Percentiles rank a stretch among this genome's conserved stretches.
phyloP scores from a whole-genome alignment of 805 yeast species.

The Saccharomycodes ludwigii region DNA sequence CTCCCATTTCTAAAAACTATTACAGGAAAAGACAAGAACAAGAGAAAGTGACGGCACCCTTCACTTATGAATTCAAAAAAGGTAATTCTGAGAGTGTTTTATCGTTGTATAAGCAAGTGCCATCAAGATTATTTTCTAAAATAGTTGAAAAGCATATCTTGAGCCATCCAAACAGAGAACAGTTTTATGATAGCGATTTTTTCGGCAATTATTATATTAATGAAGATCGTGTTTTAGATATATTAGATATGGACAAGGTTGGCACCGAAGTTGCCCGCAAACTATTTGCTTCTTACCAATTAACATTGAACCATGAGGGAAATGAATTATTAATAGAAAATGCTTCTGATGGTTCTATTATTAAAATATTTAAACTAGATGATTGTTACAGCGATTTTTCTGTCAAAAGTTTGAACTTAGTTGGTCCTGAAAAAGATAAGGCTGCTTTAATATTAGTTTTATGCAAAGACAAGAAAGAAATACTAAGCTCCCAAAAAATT shows the following conservation, averaged over 20 bases:
- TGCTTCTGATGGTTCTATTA: constrained; percentile 1
- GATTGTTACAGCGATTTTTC: constrained; percentile 3
- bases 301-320: constrained; percentile 2
- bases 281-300: too few relatives aligned
- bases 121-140: too few relatives aligned
- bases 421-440: constrained; percentile 5
- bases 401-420: constrained; percentile 2
- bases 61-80: not conserved
- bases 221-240: not conserved
- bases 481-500: not conserved
- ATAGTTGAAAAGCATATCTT: not conserved
- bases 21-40: too few relatives aligned
- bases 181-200: not conserved
- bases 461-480: constrained; percentile 1
- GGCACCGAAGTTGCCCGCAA: constrained; percentile 1
- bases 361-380: constrained; percentile 6
- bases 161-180: not conserved
- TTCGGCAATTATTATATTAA: not conserved
- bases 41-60: not conserved
- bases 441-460: constrained; percentile 1
- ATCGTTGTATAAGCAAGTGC: too few relatives aligned
- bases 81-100: not conserved
- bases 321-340: constrained; percentile 2
- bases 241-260: constrained; percentile 2
- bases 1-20: too few relatives aligned